phyloP scores from a whole-genome alignment of 441 rosid genomes.

The Adansonia madagascariensis region DNA sequence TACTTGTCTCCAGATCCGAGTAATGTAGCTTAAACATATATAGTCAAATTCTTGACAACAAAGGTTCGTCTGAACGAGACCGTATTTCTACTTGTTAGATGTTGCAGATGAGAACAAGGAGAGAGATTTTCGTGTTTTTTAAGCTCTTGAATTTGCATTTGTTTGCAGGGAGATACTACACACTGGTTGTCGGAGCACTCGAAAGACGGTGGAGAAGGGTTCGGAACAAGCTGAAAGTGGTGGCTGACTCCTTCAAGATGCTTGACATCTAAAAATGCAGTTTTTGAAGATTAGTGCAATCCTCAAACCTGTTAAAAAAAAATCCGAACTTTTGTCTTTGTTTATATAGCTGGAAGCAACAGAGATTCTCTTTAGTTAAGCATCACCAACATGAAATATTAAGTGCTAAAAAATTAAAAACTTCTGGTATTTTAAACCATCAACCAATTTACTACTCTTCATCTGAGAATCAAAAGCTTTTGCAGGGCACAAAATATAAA shows the following conservation, averaged over 20 bases:
- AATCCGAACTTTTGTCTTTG: background rate
- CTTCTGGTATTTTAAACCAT: background rate
- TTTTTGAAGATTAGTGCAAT: background rate
- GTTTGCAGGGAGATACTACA: slow-evolving; percentile 72
- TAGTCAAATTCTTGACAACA: too few species aligned
- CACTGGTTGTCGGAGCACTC: slow-evolving; percentile 80
- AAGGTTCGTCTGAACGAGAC: too few species aligned
- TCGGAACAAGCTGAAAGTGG: slow-evolving; percentile 74
- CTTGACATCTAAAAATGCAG: slow-evolving; percentile 48
- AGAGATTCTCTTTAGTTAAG: background rate
- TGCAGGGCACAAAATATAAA: background rate
- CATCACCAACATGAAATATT: slow-evolving; percentile 4
- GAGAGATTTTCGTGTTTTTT: background rate
- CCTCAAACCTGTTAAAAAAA: background rate
- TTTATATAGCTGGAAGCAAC: background rate
- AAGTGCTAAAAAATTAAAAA: background rate
- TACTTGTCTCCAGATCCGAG: too few species aligned
- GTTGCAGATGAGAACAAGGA: background rate
- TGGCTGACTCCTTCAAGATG: slow-evolving; percentile 86
- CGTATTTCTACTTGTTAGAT: background rate
- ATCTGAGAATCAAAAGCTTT: background rate
- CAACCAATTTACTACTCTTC: background rate
- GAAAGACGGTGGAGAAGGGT: slow-evolving; percentile 83
- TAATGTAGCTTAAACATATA: too few species aligned
- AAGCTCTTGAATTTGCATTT: background rate